A percentile compares a stretch with the other conserved stretches of the same genome.
phyloP scores from a whole-genome alignment of 2,329 filamentous ascomycete genomes.

The Hypoxylon sp. region DNA sequence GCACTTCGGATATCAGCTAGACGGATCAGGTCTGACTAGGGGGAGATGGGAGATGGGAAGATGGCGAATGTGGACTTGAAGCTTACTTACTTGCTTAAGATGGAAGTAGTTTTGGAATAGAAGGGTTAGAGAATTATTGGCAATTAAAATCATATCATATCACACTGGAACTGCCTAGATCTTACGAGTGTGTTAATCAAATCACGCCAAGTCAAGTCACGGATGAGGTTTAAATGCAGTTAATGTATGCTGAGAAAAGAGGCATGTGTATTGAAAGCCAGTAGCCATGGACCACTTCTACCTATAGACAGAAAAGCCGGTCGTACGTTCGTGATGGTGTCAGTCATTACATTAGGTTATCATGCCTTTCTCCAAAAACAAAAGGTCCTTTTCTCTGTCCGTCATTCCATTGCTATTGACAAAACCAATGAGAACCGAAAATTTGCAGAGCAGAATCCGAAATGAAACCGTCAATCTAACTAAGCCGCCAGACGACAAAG shows the following conservation, averaged over 20 bases:
- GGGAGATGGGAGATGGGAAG: not conserved
- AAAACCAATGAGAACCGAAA: constrained; percentile 4
- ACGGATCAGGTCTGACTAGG: not conserved
- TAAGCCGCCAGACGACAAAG: constrained; percentile 31
- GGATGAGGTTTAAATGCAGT: not conserved
- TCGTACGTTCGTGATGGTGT: constrained; percentile 13
- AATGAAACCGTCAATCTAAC: not conserved
- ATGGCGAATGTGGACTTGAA: constrained; percentile 15
- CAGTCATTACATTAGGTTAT: constrained; percentile 22
- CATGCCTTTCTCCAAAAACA: constrained; percentile 15
- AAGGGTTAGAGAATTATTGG: constrained; percentile 31
- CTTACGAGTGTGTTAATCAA: not conserved
- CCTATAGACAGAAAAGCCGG: not conserved
- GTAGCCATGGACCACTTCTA: constrained; percentile 16
- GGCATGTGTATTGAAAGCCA: constrained; percentile 31
- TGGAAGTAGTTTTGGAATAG: constrained; percentile 33
- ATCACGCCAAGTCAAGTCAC: constrained; percentile 1
- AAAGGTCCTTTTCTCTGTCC: constrained; percentile 8
- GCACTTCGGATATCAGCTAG: not conserved
- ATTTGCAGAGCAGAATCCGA: constrained; percentile 1
- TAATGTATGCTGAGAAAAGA: constrained; percentile 18
- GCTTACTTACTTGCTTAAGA: not conserved
- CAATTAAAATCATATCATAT: constrained; percentile 19
- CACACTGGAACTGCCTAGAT: not conserved
- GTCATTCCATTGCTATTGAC: not conserved